A percentile compares a stretch with the other conserved stretches of the same genome.
These are phyloP conservation scores for Ophiostoma fasciatum DNA, from an alignment of 2,329 filamentous ascomycete species.

Conservation along the genomic window DNA sequence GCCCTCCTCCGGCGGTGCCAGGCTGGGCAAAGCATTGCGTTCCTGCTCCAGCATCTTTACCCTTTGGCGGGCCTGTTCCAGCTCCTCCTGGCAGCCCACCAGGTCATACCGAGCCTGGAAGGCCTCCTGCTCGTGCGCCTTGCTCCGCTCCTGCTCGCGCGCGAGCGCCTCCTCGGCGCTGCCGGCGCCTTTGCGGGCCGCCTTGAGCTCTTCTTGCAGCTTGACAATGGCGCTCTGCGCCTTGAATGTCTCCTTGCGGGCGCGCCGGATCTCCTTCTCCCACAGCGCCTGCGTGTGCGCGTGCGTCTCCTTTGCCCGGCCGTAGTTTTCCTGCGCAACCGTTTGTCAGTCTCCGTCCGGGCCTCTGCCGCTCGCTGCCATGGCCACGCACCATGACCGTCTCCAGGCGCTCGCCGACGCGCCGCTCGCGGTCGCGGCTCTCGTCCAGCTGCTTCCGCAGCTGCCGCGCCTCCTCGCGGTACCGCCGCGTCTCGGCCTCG, in stretches of 20 bases:
- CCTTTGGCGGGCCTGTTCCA: conserved; percentile 47
- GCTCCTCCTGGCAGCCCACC: conserved; percentile 49
- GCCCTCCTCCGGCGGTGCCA: conserved; percentile 54
- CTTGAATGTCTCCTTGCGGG: conserved; percentile 61
- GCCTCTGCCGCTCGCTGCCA: too few species aligned
- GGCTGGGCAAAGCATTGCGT: conserved; percentile 57
- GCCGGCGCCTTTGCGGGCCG: conserved; percentile 38
- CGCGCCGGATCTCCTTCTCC: conserved; percentile 59
- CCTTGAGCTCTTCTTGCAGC: conserved; percentile 59
- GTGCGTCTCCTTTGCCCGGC: conserved; percentile 54
- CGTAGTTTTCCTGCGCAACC: conserved; percentile 46
- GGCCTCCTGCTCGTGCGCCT: conserved; percentile 51
- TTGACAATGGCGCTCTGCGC: conserved; percentile 55
- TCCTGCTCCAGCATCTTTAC: conserved; percentile 57
- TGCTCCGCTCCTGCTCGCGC: conserved; percentile 46
- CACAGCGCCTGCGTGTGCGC: conserved; percentile 51
- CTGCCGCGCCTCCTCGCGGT: conserved; percentile 43
- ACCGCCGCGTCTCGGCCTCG: conserved; percentile 49
- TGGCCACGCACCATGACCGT: conserved; percentile 51
- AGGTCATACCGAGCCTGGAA: conserved; percentile 53
- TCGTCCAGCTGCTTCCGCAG: conserved; percentile 48
- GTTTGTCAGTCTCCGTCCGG: too few species aligned
- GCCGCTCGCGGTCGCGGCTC: conserved; percentile 48
- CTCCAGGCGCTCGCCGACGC: conserved; percentile 51
- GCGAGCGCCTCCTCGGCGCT: conserved; percentile 44